Base-by-base conservation (phyloP, 306 rosid genomes). In the Herpetospermum pedunculosum region DNA sequence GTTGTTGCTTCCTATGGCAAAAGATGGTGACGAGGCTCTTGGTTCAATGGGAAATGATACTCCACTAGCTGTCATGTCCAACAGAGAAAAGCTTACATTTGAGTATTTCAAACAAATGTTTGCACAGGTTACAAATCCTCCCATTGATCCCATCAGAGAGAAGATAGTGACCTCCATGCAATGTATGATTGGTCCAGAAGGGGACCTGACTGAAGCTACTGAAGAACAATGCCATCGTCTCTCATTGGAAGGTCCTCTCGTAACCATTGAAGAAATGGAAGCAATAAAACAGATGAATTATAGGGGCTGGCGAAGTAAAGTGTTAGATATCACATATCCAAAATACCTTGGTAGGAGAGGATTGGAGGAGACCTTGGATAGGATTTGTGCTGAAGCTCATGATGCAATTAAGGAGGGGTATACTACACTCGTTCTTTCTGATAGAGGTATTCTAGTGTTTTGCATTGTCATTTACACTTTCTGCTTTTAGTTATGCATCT, bases 41-140 rank as follows among this genome's bases (percentile, higher is more conserved):
- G 99, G 99, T 64, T 95, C 99, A 57, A 95, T 95, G 99, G 97
- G 99, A 78, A 95, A 91, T 46, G 99, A 95, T 72, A 86, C 97
- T 50, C 99, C 97, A 5, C 74, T 95, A 77, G 97, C 96, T 81
- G 96, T 95, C 65, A 95, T 95, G 96, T 95, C 99, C 80, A 84
- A 81, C 4, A 85, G 96, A 78, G 96, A 91, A 67, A 95, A 95
- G 76, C 92, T 95, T 55, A 87, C 96, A 47, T 95, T 95, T 35
- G 96, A 95, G 85, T 95, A 95, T 80, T 91, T 95, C 85, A 95
- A 95, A 87, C 97, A 95, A 81, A 87, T 95, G 97, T 95, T 95
- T 73, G 99, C 99, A 74, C 99, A 95, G 80, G 99, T 95, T 41
- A 95, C 99, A 69, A 95, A 95, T 83, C 99, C 99, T 69, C 99